A percentile compares a stretch with the other conserved stretches of the same genome.
phyloP scores from a whole-genome alignment of 306 rosid genomes.

The Betula pendula region DNA sequence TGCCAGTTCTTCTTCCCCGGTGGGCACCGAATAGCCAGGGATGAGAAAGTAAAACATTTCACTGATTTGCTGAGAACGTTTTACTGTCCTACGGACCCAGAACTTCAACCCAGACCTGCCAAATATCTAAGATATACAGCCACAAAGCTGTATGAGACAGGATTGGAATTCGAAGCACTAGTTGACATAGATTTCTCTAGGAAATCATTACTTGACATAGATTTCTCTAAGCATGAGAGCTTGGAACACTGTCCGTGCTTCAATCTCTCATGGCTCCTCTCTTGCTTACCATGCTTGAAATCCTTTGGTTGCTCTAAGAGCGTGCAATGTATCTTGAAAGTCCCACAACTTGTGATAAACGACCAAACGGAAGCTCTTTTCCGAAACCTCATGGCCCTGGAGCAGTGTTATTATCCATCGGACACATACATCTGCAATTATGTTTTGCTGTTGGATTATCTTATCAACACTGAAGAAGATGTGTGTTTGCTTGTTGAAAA shows the following conservation, averaged over 20 bases:
- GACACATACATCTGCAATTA: slow-evolving; percentile 28
- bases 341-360: slow-evolving; percentile 3
- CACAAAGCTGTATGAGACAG: slow-evolving; percentile 3
- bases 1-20: background rate
- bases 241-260: background rate
- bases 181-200: too few species aligned
- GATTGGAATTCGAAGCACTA: too few species aligned
- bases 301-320: fast-evolving
- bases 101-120: fast-evolving
- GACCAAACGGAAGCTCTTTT: slow-evolving; percentile 17
- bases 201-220: too few species aligned
- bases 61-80: background rate
- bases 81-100: fast-evolving
- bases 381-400: slow-evolving; percentile 35
- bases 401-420: slow-evolving; percentile 25
- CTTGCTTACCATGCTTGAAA: background rate
- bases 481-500: slow-evolving; percentile 24
- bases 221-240: background rate
- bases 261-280: background rate
- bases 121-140: background rate
- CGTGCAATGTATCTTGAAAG: background rate
- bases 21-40: background rate
- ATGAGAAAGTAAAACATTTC: background rate
- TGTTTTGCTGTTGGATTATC: slow-evolving; percentile 20
- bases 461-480: slow-evolving; percentile 22